phyloP scores from a whole-genome alignment of 1,284 basidiomycete genomes.

The Somion occarium region DNA sequence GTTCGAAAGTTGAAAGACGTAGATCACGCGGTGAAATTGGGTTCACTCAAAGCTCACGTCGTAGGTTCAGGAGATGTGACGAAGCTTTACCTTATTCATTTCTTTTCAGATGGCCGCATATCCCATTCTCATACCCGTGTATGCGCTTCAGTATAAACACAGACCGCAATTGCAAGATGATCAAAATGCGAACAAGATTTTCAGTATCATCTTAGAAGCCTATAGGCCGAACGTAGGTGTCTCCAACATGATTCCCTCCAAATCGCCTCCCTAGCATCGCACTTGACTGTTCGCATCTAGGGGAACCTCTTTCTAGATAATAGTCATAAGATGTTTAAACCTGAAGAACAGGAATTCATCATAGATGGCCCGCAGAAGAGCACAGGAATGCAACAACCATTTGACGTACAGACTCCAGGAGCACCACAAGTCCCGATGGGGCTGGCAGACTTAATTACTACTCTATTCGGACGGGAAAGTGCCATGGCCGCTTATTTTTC shows the following conservation, averaged over 20 bases:
- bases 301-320: neutral
- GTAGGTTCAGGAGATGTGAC: conserved; percentile 7
- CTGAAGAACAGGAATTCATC: neutral
- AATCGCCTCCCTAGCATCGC: too few relatives aligned
- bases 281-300: neutral
- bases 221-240: neutral
- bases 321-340: neutral
- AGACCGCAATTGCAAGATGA: neutral
- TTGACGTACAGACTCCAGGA: neutral
- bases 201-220: neutral
- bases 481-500: neutral
- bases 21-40: conserved; percentile 2
- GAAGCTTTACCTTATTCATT: conserved; percentile 4
- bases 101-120: conserved; percentile 38
- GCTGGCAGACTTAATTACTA: neutral
- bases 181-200: neutral
- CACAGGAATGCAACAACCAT: neutral
- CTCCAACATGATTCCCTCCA: too few relatives aligned
- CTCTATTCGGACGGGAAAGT: too few relatives aligned
- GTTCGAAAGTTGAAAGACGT: conserved; percentile 20
- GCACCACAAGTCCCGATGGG: neutral
- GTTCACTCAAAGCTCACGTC: conserved; percentile 5
- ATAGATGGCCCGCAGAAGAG: neutral
- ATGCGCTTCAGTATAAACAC: conserved; percentile 30
- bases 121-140: conserved; percentile 38